Evolutionary conservation across 345 rosid species (phyloP), one percentile per base, ranked within the genome.

Genomic region (Geranium brycei): DNA sequence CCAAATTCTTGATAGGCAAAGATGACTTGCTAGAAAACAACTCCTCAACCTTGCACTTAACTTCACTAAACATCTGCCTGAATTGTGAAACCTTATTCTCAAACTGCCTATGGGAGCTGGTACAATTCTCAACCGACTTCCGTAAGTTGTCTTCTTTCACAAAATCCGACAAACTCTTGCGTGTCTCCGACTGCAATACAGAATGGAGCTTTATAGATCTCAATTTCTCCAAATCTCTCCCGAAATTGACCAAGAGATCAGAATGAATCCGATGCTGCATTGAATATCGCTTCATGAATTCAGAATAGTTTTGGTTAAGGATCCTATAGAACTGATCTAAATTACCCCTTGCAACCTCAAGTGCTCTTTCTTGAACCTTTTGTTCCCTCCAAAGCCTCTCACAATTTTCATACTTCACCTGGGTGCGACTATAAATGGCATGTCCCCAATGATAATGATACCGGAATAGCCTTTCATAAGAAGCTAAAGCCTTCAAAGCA

Each of bases 401-500:
- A 67, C 95, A 87, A 67, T 61, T 70, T 57, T 77, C 88, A 62
- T 69, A 78, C 73, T 71, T 81, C 31, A 68, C 76, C 62, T 75
- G 83, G 3, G 93, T 88, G 66, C 84, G 79, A 64, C 70, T 74
- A 64, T 82, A 88, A 58, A 91, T 72, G 0, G 75, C 78, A 17
- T 81, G 77, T 5, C 97, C 95, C 65, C 70, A 72, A 13, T 75
- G 89, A 61, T 68, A 88, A 68, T 95, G 99, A 73, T 81, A 81
- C 66, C 93, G 76, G 77, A 95, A 95, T 59, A 69, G 90, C 76
- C 91, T 86, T 76, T 91, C 97, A 64, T 91, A 95, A 32, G 86
- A 80, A 71, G 97, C 96, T 71, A 95, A 76, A 30, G 96, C 96
- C 83, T 87, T 95, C 77, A 95, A 71, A 62, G 97, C 97, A 32